Evolutionary conservation across 495 filamentous ascomycete genomes (phyloP).

Genomic region (Margaritispora aquatica): DNA sequence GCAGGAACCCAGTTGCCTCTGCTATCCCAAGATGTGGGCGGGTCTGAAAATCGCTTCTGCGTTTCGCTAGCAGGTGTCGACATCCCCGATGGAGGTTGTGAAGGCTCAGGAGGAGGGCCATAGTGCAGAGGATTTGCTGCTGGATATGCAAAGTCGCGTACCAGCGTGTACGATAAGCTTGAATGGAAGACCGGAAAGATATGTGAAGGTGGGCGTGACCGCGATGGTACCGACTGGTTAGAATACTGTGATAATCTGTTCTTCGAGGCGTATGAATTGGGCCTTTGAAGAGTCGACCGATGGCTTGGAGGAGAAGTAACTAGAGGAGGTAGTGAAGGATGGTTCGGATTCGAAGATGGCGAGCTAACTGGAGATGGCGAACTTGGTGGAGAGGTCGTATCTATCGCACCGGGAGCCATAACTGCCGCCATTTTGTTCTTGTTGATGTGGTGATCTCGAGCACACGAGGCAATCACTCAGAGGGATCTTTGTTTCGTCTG

Average conservation of each 20-base stretch:
- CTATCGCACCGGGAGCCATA: slow-evolving; percentile 43
- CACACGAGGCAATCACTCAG: neutral
- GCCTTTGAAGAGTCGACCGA: slow-evolving; percentile 53
- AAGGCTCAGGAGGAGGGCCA: slow-evolving; percentile 76
- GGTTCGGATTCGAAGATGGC: slow-evolving; percentile 46
- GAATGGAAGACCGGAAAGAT: slow-evolving; percentile 81
- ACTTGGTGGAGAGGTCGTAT: slow-evolving; percentile 39
- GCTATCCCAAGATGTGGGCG: slow-evolving; percentile 56
- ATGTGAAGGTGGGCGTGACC: slow-evolving; percentile 71
- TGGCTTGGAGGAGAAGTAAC: slow-evolving; percentile 54
- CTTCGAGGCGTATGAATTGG: slow-evolving; percentile 63
- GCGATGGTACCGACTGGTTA: slow-evolving; percentile 57
- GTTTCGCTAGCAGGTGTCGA: slow-evolving; percentile 82
- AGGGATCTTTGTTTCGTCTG: slow-evolving; percentile 8
- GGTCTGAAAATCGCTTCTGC: slow-evolving; percentile 72
- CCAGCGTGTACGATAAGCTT: slow-evolving; percentile 78
- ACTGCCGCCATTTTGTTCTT: slow-evolving; percentile 40
- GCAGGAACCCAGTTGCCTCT: slow-evolving; percentile 34
- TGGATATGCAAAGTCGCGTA: slow-evolving; percentile 95
- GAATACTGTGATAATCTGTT: slow-evolving; percentile 62
- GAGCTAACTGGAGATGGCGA: slow-evolving; percentile 47
- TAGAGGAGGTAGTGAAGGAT: slow-evolving; percentile 54
- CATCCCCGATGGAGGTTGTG: slow-evolving; percentile 58
- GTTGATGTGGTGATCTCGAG: neutral
- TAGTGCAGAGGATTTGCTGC: slow-evolving; percentile 82